Conservation (phyloP, 352 stramenopile species). For the Phytophthora colocasiae region DNA sequence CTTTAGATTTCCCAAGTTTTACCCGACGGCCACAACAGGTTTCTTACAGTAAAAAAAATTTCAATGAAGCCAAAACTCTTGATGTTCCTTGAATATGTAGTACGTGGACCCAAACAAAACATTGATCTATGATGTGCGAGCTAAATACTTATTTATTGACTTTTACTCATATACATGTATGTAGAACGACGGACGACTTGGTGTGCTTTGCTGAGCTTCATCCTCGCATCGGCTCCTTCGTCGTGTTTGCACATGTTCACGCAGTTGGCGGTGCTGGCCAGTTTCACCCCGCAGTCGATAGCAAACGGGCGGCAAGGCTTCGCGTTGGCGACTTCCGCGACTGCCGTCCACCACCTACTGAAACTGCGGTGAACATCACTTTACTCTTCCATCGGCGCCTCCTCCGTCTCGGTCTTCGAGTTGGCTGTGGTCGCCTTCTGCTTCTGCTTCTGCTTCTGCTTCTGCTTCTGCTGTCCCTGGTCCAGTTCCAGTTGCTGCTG, state of each 20-base stretch:
- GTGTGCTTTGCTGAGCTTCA: constrained; percentile 59
- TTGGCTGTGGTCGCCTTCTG: too few species aligned
- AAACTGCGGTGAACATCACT: constrained; percentile 27
- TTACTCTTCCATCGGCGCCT: too few species aligned
- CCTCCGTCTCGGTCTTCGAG: too few species aligned
- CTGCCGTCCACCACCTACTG: constrained; percentile 53
- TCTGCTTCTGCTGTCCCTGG: too few species aligned
- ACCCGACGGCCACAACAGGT: too few species aligned
- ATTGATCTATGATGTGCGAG: too few species aligned
- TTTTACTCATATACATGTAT: background rate
- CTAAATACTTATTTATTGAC: constrained; percentile 1
- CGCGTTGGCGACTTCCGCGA: constrained; percentile 56
- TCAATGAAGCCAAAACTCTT: too few species aligned
- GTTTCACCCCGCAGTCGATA: constrained; percentile 49
- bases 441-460: too few species aligned
- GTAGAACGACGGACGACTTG: constrained; percentile 56
- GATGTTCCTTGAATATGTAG: too few species aligned
- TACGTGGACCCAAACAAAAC: background rate
- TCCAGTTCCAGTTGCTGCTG: background rate
- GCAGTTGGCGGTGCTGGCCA: constrained; percentile 65
- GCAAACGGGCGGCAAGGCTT: constrained; percentile 53
- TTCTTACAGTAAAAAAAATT: too few species aligned
- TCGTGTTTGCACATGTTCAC: constrained; percentile 59
- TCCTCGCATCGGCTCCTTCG: constrained; percentile 54
- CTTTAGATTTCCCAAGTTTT: too few species aligned